Percentiles rank a stretch among this genome's conserved stretches.
These are phyloP conservation scores for Pneumocystis canis DNA, from an alignment of 1,139 yeast genomes.

Conservation along the genomic window DNA sequence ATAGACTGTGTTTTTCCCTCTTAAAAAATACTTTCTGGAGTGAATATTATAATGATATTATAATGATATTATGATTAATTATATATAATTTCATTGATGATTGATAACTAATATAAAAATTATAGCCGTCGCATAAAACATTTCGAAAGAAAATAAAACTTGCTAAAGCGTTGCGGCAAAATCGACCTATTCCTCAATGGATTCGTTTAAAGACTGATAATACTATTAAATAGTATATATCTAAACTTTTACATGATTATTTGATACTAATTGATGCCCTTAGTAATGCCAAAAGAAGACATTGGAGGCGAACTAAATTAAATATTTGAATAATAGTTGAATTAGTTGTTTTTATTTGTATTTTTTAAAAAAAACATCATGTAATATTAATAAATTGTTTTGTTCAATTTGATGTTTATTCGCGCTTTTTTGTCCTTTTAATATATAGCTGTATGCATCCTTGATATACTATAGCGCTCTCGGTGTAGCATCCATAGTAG, in stretches of 20 bases:
- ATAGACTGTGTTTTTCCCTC: too few relatives aligned
- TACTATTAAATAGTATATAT: conserved; percentile 41
- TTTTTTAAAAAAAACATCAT: conserved; percentile 18
- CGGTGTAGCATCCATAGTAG: not conserved
- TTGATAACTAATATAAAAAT: not conserved
- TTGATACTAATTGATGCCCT: conserved; percentile 4
- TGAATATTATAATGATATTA: too few relatives aligned
- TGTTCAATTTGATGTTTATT: too few relatives aligned
- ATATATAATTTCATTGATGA: too few relatives aligned
- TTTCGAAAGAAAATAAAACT: conserved; percentile 97
- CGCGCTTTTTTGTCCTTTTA: too few relatives aligned
- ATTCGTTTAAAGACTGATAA: conserved; percentile 96
- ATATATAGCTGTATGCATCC: too few relatives aligned
- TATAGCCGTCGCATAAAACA: conserved; percentile 49
- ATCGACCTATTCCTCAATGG: conserved; percentile 99
- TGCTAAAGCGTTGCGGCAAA: conserved; percentile 98
- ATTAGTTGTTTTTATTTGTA: conserved; percentile 10
- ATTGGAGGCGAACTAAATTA: conserved; percentile 99
- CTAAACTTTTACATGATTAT: conserved; percentile 21
- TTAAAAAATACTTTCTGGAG: too few relatives aligned
- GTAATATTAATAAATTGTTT: too few relatives aligned
- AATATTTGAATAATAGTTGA: conserved; percentile 53
- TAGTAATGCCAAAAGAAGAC: conserved; percentile 99
- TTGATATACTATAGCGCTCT: not conserved
- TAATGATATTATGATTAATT: too few relatives aligned